phyloP scores from a whole-genome alignment of 257 asterid species.

The Salvia hispanica region DNA sequence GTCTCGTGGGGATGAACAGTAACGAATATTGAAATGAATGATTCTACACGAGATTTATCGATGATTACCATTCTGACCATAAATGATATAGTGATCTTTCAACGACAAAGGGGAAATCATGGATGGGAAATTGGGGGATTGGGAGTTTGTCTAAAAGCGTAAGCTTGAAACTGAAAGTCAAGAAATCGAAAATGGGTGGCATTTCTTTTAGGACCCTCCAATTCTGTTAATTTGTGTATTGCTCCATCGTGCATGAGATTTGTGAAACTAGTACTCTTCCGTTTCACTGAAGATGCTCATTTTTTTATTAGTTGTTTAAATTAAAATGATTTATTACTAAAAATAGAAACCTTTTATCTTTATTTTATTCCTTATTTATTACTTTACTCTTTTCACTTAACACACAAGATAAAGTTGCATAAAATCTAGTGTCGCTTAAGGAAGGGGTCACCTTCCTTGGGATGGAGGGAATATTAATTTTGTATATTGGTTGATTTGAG shows the following conservation, averaged over 20 bases:
- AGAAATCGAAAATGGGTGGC: constrained; percentile 14
- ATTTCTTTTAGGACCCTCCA: constrained; percentile 17
- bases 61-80: constrained; percentile 42
- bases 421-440: too few relatives aligned
- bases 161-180: constrained; percentile 18
- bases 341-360: too few relatives aligned
- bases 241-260: neutral
- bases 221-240: neutral
- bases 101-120: constrained; percentile 26
- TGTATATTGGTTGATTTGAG: too few relatives aligned
- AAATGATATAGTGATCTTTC: neutral
- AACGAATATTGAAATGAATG: constrained; percentile 69
- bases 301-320: too few relatives aligned
- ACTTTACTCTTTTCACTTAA: too few relatives aligned
- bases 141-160: constrained; percentile 1
- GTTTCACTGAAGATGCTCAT: too few relatives aligned
- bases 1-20: constrained; percentile 81
- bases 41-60: constrained; percentile 65
- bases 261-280: too few relatives aligned
- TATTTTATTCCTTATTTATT: too few relatives aligned
- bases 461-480: too few relatives aligned
- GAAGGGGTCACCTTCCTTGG: too few relatives aligned
- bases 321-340: too few relatives aligned
- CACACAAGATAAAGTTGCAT: too few relatives aligned
- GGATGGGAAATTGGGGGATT: constrained; percentile 18